Conservation (phyloP, 495 filamentous ascomycete species). For the Sabuloglossum arenarium region DNA sequence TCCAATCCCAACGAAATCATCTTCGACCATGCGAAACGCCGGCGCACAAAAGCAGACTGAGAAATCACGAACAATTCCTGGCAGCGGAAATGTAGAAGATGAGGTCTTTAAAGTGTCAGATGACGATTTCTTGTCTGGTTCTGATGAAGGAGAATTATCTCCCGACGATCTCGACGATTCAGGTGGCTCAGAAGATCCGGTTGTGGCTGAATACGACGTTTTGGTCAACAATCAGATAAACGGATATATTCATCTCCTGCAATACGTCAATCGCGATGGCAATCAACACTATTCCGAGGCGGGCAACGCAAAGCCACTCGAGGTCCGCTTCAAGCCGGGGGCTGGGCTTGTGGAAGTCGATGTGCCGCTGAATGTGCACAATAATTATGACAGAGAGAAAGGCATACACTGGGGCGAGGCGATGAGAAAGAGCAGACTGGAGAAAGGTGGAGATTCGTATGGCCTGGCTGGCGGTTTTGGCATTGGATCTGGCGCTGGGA, state of each 20-base stretch:
- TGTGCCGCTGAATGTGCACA: slow-evolving; percentile 37
- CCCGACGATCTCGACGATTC: background rate
- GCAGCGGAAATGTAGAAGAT: background rate
- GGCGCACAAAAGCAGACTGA: background rate
- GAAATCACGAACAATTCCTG: background rate
- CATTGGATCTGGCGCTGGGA: slow-evolving; percentile 14
- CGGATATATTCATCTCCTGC: slow-evolving; percentile 39
- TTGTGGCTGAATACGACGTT: slow-evolving; percentile 6
- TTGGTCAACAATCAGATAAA: background rate
- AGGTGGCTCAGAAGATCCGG: slow-evolving; percentile 5
- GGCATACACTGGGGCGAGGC: slow-evolving; percentile 46
- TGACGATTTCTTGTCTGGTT: background rate
- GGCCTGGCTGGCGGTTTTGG: slow-evolving; percentile 39
- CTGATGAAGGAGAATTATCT: background rate
- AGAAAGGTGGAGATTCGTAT: slow-evolving; percentile 35
- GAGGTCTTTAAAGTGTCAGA: background rate
- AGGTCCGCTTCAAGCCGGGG: slow-evolving; percentile 43
- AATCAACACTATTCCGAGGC: slow-evolving; percentile 33
- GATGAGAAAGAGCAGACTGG: slow-evolving; percentile 29
- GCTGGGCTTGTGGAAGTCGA: slow-evolving; percentile 58
- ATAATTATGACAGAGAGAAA: slow-evolving; percentile 42
- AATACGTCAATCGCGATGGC: slow-evolving; percentile 38
- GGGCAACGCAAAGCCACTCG: slow-evolving; percentile 30
- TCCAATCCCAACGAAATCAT: background rate
- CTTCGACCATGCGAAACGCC: background rate